Evolutionary conservation across 1,139 yeast species (phyloP), one percentile per base, ranked within the genome.

Genomic region (Candida dubliniensis): DNA sequence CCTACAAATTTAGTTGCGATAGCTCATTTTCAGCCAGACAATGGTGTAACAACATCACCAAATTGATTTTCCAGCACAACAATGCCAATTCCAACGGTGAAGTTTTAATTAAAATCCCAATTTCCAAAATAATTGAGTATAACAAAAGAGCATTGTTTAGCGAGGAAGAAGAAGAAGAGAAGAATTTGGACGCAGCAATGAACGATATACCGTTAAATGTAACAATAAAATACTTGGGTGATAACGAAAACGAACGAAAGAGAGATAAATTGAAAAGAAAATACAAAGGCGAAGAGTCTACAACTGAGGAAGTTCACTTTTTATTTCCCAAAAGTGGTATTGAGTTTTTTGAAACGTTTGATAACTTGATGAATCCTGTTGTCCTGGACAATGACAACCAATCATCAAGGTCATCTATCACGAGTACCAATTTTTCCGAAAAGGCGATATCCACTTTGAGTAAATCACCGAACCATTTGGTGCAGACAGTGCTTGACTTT

Each of bases 11-110:
- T 55, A 77, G 77, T 49, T 86, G 96, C 1, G 97, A 90, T 55
- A 82, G 85, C 34, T 66, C 79, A 15, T 80, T 75, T 49, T 71
- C 84, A 6, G 97, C 97, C 0, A 74, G 86, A 46, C 79, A 82
- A 34, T 91, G 98, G 98, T 84, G 81, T 40, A 83, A 83, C 47
- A 70, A 78, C 13, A 65, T 91, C 40, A 87, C 87, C 50, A 87
- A 87, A 56, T 83, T 85, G 46, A 81, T 88, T 2, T 91, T 91
- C 62, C 69, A 66, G 46, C 53, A 66, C 31, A 74, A 90, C 7
- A 77, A 85, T 41, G 72, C 87, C 40, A 87, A 87, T 59, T 71
- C 76, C 34, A 84, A 84, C 14, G 84, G 84, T 53, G 84, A 84
- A 49, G 95, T 89, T 8, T 77, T 87, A 32, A 71, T 91, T 12